phyloP scores from a whole-genome alignment of 495 filamentous ascomycete genomes.

The Umbilicaria muhlenbergii region DNA sequence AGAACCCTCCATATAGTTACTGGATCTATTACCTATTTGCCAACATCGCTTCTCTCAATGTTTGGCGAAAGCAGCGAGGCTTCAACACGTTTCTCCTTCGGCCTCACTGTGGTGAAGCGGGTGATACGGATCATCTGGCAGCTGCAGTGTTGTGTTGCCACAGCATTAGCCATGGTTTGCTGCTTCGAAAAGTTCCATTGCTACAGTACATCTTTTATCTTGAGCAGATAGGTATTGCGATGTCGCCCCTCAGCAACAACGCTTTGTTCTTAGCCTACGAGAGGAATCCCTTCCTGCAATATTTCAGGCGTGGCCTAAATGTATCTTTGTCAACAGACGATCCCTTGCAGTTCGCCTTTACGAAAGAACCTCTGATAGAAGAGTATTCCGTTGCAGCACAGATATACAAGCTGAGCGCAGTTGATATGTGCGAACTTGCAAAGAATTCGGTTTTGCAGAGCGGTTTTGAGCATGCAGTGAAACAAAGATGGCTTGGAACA shows the following conservation, averaged over 20 bases:
- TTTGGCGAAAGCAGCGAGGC: slow-evolving; percentile 74
- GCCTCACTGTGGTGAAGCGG: slow-evolving; percentile 93
- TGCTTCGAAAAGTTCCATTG: slow-evolving; percentile 84
- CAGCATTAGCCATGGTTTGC: slow-evolving; percentile 90
- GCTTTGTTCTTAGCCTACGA: slow-evolving; percentile 94
- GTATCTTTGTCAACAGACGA: slow-evolving; percentile 95
- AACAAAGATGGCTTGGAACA: slow-evolving; percentile 76
- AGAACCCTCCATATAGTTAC: slow-evolving; percentile 97
- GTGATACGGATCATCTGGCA: slow-evolving; percentile 89
- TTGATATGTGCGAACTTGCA: slow-evolving; percentile 97
- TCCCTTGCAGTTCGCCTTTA: slow-evolving; percentile 95
- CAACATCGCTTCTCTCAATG: slow-evolving; percentile 85
- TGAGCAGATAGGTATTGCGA: slow-evolving; percentile 94
- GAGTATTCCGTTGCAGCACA: slow-evolving; percentile 96
- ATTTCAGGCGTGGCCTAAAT: slow-evolving; percentile 88
- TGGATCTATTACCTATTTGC: slow-evolving; percentile 97
- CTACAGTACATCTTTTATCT: slow-evolving; percentile 97
- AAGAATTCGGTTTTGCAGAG: slow-evolving; percentile 91
- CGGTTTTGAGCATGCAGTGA: slow-evolving; percentile 79
- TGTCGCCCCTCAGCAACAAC: slow-evolving; percentile 97
- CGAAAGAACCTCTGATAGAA: slow-evolving; percentile 94
- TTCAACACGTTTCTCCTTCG: slow-evolving; percentile 93
- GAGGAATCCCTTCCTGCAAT: slow-evolving; percentile 86
- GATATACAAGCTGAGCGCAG: slow-evolving; percentile 92
- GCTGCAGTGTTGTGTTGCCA: slow-evolving; percentile 88